These are phyloP conservation scores for Lasiosphaeria ovina DNA, from an alignment of 495 filamentous ascomycete genomes.

Conservation along the genomic window DNA sequence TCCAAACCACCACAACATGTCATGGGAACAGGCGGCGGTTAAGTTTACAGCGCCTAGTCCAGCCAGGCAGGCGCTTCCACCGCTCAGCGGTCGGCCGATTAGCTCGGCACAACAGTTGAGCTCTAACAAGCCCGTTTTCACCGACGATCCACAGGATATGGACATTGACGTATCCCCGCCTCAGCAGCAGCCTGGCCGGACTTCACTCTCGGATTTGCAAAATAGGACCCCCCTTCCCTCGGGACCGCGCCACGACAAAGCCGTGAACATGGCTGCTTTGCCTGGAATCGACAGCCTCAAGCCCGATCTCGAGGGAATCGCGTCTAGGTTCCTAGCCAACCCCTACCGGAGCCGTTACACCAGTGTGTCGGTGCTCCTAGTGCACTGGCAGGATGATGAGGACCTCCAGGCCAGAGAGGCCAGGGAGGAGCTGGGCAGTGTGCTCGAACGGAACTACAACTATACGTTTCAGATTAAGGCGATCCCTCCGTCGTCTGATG, in stretches of 20 bases:
- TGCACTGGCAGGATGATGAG: slow-evolving; percentile 49
- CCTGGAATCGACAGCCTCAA: slow-evolving; percentile 41
- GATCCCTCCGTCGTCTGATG: slow-evolving; percentile 42
- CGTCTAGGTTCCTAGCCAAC: slow-evolving; percentile 38
- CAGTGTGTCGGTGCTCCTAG: slow-evolving; percentile 41
- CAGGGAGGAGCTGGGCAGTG: slow-evolving; percentile 39
- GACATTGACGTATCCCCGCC: slow-evolving; percentile 30
- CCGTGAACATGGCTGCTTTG: slow-evolving; percentile 29
- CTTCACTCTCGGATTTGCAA: slow-evolving; percentile 36
- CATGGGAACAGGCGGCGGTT: slow-evolving; percentile 47
- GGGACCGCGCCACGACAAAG: slow-evolving; percentile 44
- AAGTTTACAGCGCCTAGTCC: slow-evolving; percentile 44
- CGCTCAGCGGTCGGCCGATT: slow-evolving; percentile 35
- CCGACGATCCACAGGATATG: slow-evolving; percentile 44
- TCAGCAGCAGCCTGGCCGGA: slow-evolving; percentile 31
- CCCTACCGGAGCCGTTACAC: slow-evolving; percentile 45
- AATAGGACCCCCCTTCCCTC: slow-evolving; percentile 45
- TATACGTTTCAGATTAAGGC: slow-evolving; percentile 40
- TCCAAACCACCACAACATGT: slow-evolving; percentile 50
- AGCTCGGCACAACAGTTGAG: slow-evolving; percentile 39
- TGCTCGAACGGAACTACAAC: slow-evolving; percentile 43
- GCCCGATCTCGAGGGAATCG: slow-evolving; percentile 40
- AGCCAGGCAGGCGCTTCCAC: slow-evolving; percentile 37
- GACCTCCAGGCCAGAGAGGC: slow-evolving; percentile 32
- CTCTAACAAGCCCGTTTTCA: slow-evolving; percentile 29